These are phyloP conservation scores for Russula virescens DNA, from an alignment of 768 basidiomycete species.

Conservation along the genomic window DNA sequence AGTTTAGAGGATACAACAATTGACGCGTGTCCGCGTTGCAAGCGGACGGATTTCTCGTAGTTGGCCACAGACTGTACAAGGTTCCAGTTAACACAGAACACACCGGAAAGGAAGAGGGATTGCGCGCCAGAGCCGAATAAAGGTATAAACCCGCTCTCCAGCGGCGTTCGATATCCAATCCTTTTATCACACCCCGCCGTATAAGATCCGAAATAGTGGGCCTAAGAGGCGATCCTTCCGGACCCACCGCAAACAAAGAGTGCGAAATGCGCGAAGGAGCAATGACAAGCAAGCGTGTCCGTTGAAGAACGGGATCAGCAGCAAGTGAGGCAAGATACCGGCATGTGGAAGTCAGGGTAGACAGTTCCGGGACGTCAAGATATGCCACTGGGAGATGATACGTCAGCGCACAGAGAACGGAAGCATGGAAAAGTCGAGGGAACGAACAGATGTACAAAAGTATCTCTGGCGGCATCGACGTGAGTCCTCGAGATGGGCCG, in stretches of 20 bases:
- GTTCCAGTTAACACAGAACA: neutral
- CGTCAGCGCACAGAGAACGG: constrained; percentile 9
- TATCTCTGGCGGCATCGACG: constrained; percentile 15
- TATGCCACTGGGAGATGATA: constrained; percentile 48
- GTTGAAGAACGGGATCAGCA: constrained; percentile 59
- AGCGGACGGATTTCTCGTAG: constrained; percentile 52
- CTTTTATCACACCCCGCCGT: constrained; percentile 64
- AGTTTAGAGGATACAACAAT: constrained; percentile 50
- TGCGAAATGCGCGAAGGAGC: constrained; percentile 65
- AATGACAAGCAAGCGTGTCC: constrained; percentile 51
- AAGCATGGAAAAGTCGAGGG: neutral
- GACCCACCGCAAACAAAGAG: constrained; percentile 53
- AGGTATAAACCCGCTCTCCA: constrained; percentile 65
- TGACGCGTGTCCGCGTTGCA: constrained; percentile 51
- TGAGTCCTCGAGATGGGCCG: neutral
- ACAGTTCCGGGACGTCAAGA: constrained; percentile 69
- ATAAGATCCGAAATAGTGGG: constrained; percentile 64
- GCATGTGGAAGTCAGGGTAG: constrained; percentile 43
- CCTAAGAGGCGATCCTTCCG: constrained; percentile 50
- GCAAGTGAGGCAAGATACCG: constrained; percentile 46
- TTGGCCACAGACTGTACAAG: constrained; percentile 56
- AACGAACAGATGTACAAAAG: constrained; percentile 16
- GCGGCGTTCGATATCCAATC: constrained; percentile 56
- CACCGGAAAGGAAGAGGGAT: constrained; percentile 5
- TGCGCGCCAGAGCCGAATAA: constrained; percentile 52